A percentile compares a stretch with the other conserved stretches of the same genome.
phyloP scores from a whole-genome alignment of 345 rosid species.

The Brassica carinata region DNA sequence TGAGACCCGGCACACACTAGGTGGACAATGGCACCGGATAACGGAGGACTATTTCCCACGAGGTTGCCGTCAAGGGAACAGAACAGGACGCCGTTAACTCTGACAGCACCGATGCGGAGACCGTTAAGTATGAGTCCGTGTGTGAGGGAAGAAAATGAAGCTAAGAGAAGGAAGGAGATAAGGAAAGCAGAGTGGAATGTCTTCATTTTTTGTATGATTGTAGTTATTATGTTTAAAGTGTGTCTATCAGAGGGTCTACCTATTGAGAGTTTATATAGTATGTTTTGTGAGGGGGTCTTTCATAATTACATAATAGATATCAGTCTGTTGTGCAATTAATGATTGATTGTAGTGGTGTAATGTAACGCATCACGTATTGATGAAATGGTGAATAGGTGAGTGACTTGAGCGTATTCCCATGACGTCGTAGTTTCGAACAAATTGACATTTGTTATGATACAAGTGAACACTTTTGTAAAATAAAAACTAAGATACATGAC shows the following conservation, averaged over 20 bases:
- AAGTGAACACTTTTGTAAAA: not conserved
- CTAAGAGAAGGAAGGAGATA: slow-evolving; percentile 16
- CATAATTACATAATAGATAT: not conserved
- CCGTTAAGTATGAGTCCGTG: slow-evolving; percentile 32
- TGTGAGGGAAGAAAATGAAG: slow-evolving; percentile 8
- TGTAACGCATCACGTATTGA: not conserved
- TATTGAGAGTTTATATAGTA: slow-evolving; percentile 7
- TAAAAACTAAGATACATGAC: not conserved
- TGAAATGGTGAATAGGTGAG: not conserved
- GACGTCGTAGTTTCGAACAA: not conserved
- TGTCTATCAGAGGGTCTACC: not conserved
- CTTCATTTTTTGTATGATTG: slow-evolving; percentile 8
- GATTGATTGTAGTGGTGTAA: not conserved
- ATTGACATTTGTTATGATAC: not conserved
- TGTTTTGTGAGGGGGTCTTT: not conserved
- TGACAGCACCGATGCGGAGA: slow-evolving; percentile 13
- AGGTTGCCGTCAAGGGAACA: slow-evolving; percentile 21
- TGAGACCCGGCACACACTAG: slow-evolving; percentile 21
- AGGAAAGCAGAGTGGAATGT: slow-evolving; percentile 14
- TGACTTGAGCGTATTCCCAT: not conserved
- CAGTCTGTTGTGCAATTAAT: slow-evolving; percentile 10
- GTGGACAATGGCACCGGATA: slow-evolving; percentile 19
- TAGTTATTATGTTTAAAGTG: not conserved
- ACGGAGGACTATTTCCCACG: slow-evolving; percentile 25
- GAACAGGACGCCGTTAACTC: slow-evolving; percentile 15